Conservation (phyloP, 345 rosid species). For the Hypericum perforatum region DNA sequence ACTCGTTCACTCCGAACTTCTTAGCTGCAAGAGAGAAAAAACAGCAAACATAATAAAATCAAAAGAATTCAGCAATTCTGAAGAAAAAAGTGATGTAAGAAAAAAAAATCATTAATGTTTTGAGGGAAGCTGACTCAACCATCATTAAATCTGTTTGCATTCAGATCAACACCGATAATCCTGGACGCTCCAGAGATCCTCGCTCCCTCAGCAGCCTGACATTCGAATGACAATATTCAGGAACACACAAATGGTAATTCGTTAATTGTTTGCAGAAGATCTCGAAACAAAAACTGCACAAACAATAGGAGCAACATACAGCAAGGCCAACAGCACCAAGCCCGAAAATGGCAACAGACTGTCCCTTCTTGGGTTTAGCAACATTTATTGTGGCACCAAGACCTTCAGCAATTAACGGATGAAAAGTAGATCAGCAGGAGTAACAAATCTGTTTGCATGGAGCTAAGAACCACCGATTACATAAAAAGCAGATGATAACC, state of each 20-base stretch:
- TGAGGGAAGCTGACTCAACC: conserved; percentile 11
- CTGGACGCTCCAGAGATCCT: conserved; percentile 37
- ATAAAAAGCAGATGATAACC: conserved; percentile 20
- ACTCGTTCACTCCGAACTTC: conserved; percentile 34
- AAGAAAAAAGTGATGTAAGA: too few relatives aligned
- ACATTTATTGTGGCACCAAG: conserved; percentile 72
- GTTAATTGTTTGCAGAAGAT: too few relatives aligned
- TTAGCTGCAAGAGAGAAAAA: conserved; percentile 15
- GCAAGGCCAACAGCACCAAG: conserved; percentile 77
- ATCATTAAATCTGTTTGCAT: conserved; percentile 22
- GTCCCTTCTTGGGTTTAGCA: conserved; percentile 63
- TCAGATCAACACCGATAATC: conserved; percentile 34
- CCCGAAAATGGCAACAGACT: conserved; percentile 54
- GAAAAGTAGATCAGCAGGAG: neutral
- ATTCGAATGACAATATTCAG: too few relatives aligned
- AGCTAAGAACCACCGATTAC: too few relatives aligned
- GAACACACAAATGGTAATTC: too few relatives aligned
- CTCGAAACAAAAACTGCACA: neutral
- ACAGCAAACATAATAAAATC: too few relatives aligned
- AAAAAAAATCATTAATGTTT: too few relatives aligned
- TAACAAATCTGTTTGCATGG: neutral
- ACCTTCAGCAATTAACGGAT: conserved; percentile 20
- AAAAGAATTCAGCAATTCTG: too few relatives aligned
- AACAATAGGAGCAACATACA: conserved; percentile 18
- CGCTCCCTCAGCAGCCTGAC: conserved; percentile 37